These are phyloP conservation scores for Myriosclerotinia scirpicola DNA, from an alignment of 2,329 filamentous ascomycete genomes.

Conservation along the genomic window DNA sequence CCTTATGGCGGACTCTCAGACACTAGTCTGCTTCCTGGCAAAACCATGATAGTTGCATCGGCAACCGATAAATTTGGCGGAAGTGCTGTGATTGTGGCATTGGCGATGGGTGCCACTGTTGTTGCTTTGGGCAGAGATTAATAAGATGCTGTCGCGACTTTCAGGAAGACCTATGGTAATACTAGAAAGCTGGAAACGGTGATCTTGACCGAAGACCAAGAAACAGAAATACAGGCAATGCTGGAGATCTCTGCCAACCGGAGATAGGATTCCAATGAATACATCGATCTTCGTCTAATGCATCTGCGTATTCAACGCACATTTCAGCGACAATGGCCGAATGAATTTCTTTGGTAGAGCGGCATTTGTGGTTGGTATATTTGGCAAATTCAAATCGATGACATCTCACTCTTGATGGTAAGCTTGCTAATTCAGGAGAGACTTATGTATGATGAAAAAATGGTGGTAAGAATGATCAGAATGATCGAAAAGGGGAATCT, in stretches of 20 bases:
- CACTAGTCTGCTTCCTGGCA: slow-evolving; percentile 46
- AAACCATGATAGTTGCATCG: slow-evolving; percentile 48
- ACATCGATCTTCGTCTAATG: slow-evolving; percentile 28
- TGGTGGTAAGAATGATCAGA: slow-evolving; percentile 21
- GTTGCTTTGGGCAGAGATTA: slow-evolving; percentile 50
- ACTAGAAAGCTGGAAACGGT: slow-evolving; percentile 10
- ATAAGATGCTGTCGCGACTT: slow-evolving; percentile 37
- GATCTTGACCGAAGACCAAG: slow-evolving; percentile 22
- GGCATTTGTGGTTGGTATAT: slow-evolving; percentile 26
- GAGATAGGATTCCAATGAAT: slow-evolving; percentile 24
- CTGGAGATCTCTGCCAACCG: slow-evolving; percentile 16
- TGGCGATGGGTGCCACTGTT: slow-evolving; percentile 51
- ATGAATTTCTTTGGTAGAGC: slow-evolving; percentile 22
- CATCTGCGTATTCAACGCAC: slow-evolving; percentile 23
- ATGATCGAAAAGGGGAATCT: slow-evolving; percentile 29
- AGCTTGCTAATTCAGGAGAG: slow-evolving; percentile 23
- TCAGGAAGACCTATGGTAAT: background rate
- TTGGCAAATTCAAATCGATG: slow-evolving; percentile 24
- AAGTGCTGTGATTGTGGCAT: slow-evolving; percentile 46
- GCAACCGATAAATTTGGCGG: slow-evolving; percentile 50
- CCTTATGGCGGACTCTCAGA: slow-evolving; percentile 48
- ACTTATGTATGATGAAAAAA: slow-evolving; percentile 25
- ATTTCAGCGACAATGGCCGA: slow-evolving; percentile 23
- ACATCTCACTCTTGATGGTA: slow-evolving; percentile 24
- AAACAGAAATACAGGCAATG: slow-evolving; percentile 18